These are phyloP conservation scores for Collybiopsis confluens DNA, from an alignment of 768 basidiomycete genomes.

Conservation along the genomic window DNA sequence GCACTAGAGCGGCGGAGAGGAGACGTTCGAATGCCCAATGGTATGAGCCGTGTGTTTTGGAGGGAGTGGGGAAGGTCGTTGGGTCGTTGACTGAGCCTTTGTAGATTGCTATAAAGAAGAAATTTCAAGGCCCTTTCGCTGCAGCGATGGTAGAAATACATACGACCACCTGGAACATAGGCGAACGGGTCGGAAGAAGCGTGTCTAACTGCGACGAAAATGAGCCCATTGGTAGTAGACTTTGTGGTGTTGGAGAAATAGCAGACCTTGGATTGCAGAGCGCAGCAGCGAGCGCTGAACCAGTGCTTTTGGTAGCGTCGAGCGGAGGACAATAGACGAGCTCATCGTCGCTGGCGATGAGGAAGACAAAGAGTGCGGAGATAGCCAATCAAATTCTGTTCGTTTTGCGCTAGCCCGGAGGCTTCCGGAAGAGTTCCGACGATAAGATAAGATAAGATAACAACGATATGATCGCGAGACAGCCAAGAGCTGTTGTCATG, in stretches of 20 bases:
- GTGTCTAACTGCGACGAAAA: conserved; percentile 8
- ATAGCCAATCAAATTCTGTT: conserved; percentile 9
- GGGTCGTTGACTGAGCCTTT: conserved; percentile 95
- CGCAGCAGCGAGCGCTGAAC: conserved; percentile 36
- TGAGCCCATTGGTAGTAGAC: no score
- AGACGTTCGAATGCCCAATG: conserved; percentile 93
- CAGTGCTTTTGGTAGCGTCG: conserved; percentile 41
- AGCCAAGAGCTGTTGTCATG: no score
- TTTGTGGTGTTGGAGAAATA: no score
- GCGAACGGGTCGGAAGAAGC: conserved; percentile 19
- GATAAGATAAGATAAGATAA: neutral
- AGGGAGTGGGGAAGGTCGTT: conserved; percentile 80
- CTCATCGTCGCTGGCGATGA: conserved; percentile 36
- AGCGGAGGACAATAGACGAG: conserved; percentile 43
- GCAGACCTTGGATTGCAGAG: conserved; percentile 39
- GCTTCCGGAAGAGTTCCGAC: neutral
- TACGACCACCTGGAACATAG: conserved; percentile 72
- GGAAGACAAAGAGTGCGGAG: neutral
- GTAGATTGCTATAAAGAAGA: conserved; percentile 58
- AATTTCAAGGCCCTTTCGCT: conserved; percentile 14
- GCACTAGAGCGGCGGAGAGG: conserved; percentile 82
- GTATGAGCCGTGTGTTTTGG: conserved; percentile 82
- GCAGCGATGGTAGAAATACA: conserved; percentile 24
- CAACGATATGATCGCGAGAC: no score
- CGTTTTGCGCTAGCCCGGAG: conserved; percentile 3